Conservation (phyloP, 1,284 basidiomycete species). For the Rhodotorula sp. region DNA sequence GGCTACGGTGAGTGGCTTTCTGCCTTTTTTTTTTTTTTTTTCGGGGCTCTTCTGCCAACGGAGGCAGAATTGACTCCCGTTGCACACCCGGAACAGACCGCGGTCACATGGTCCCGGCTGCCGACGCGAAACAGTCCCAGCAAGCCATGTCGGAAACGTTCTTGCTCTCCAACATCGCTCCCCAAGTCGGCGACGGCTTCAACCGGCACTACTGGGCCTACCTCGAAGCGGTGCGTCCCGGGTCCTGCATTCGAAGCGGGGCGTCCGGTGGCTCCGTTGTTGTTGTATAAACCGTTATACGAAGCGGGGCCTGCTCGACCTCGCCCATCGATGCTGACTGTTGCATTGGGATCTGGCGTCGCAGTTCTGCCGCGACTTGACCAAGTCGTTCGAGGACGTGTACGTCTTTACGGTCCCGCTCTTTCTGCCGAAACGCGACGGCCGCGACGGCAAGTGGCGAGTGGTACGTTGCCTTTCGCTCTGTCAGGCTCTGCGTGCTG, state of each 20-base stretch:
- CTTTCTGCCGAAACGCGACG: constrained; percentile 81
- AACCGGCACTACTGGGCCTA: constrained; percentile 99
- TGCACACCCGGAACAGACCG: constrained; percentile 60
- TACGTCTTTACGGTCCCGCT: constrained; percentile 97
- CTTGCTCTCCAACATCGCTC: constrained; percentile 90
- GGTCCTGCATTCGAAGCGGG: background rate
- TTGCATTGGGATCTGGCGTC: background rate
- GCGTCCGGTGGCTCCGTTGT: background rate
- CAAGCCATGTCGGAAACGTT: constrained; percentile 98
- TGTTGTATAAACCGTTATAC: background rate
- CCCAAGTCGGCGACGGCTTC: constrained; percentile 96
- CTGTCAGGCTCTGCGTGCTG: background rate
- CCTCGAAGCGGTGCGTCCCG: constrained; percentile 58
- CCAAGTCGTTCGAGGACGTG: constrained; percentile 81
- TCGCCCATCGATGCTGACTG: background rate
- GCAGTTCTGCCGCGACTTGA: constrained; percentile 81
- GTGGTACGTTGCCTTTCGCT: constrained; percentile 62
- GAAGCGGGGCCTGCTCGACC: background rate
- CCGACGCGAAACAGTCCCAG: constrained; percentile 73
- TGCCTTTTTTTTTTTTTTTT: too few relatives aligned
- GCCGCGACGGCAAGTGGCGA: constrained; percentile 83
- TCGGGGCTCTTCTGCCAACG: too few relatives aligned
- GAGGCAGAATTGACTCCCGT: too few relatives aligned
- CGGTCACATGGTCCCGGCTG: constrained; percentile 76
- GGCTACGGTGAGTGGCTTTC: background rate